Evolutionary conservation across 768 basidiomycete genomes (phyloP), one percentile per base, ranked within the genome.

Genomic region (Agaricus bisporus): DNA sequence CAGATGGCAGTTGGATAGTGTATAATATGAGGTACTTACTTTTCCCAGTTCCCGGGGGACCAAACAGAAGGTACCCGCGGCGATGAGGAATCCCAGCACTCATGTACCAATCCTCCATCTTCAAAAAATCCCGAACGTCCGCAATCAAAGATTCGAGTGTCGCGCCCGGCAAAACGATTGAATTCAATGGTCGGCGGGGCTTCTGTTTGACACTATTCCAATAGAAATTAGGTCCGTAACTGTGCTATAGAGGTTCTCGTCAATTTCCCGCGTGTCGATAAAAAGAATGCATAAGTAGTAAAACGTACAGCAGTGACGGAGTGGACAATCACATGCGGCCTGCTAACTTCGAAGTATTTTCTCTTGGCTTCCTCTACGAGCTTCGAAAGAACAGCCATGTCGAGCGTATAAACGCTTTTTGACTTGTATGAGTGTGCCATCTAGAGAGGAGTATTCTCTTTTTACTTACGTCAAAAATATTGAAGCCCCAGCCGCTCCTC

Each of bases 1-100:
- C 36, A 17, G 20, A 70, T 59, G 59, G 32, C 51, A 58, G 35
- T 4, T 45, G 12, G 8, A 26, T 29, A 35, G 35, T 50, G 29
- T 44, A 45, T 45, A 32, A 48, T 14, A 46, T 49, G 26, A 28
- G 41, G 50, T 15, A 64, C 71, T 54, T 41, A 81, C 79, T 82
- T 65, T 82, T 84, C 6, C 81, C 82, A 5, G 79, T 81, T 15
- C 81, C 81, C n/a, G 81, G 80, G 17, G 78, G 79, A 0, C 82
- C 82, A 62, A 79, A 69, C 5, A 84, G 65, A 15, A 83, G 66
- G 55, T 80, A 82, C 0, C 82, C 82, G 25, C 81, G 68, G 7
- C 78, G 70, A 57, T 82, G 75, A 1, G 82, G 81, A 44, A 83
- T 83, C 0, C 82, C 81, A 0, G 77, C 75, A 38, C 74, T 70